These are phyloP conservation scores for Leccinum subrobustum DNA, from an alignment of 1,284 basidiomycete species.

Conservation along the genomic window DNA sequence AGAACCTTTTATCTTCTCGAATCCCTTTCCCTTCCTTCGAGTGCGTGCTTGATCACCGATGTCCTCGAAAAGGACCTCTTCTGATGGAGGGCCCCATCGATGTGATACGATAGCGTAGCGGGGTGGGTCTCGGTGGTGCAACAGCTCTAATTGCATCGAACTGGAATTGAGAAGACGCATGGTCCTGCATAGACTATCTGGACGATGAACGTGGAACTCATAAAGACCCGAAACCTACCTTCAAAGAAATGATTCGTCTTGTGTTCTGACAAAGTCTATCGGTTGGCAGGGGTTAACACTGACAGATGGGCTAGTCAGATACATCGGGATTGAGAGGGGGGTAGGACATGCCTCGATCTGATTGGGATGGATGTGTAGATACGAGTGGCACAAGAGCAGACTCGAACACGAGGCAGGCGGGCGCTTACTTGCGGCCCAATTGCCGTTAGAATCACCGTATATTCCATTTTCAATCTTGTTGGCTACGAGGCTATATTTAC, in stretches of 20 bases:
- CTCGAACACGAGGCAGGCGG: conserved; percentile 2
- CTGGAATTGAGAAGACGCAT: conserved; percentile 43
- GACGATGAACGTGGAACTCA: not conserved
- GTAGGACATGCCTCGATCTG: not conserved
- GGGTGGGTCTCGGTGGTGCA: not conserved
- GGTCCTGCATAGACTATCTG: conserved; percentile 6
- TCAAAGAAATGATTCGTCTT: not conserved
- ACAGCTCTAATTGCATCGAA: conserved; percentile 18
- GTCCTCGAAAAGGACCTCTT: conserved; percentile 29
- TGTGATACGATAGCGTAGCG: conserved; percentile 30
- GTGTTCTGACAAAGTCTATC: not conserved
- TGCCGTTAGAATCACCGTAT: not conserved
- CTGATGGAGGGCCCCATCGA: conserved; percentile 16
- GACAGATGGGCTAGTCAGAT: not conserved
- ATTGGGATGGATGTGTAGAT: not conserved
- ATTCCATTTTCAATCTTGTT: conserved; percentile 2
- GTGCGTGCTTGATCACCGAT: conserved; percentile 14
- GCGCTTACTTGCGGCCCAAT: conserved; percentile 7
- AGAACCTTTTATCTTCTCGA: conserved; percentile 23
- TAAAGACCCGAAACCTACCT: conserved; percentile 5
- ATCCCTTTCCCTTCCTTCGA: conserved; percentile 19
- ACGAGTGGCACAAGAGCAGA: not conserved
- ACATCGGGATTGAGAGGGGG: not conserved
- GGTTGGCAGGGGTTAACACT: not conserved
- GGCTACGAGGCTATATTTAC: not conserved